Evolutionary conservation across 495 filamentous ascomycete species (phyloP), one percentile per base, ranked within the genome.

Genomic region (Neurospora sp.): DNA sequence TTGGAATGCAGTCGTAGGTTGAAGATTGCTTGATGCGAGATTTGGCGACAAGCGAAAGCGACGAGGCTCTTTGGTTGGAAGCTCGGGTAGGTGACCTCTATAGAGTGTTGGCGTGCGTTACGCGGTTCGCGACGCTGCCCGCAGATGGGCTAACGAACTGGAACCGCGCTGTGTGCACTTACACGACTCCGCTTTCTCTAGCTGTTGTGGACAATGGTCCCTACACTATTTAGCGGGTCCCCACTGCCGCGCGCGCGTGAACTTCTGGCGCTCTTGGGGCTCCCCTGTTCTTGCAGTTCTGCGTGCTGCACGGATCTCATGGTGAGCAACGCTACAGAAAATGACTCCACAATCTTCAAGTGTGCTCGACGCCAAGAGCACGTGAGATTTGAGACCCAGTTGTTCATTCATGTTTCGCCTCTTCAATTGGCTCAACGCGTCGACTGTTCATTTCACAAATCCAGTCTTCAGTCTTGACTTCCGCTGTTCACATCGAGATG

Each of bases 41-140:
- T 73, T 78, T 78, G 74, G 75, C 72, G 37, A 75, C 74, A 62
- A 74, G 75, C 73, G 62, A 66, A 70, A 69, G 72, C 41, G 39
- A 71, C 69, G 27, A 39, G 20, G 37, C 71, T 38, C 37, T 69
- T 46, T 73, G 73, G 75, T 76, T 76, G 75, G 75, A 62, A 62
- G 48, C 48, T 31, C 35, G 23, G 48, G 48, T 62, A 62, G 12
- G 23, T 48, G 46, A 27, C 20, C 46, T 54, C 46, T 48, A 27
- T 27, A 59, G 20, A 48, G 23, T 62, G 54, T 69, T 72, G 54
- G 35, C 41, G 39, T 54, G 72, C 69, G 54, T 78, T 79, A 80
- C 78, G 80, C 79, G 79, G 77, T 79, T 76, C 78, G 80, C 80
- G 79, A 78, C 79, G 75, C 77, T 76, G 76, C 75, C 71, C 54